Conservation (phyloP, 2,329 filamentous ascomycete species). For the Aureobasidium subglaciale region DNA sequence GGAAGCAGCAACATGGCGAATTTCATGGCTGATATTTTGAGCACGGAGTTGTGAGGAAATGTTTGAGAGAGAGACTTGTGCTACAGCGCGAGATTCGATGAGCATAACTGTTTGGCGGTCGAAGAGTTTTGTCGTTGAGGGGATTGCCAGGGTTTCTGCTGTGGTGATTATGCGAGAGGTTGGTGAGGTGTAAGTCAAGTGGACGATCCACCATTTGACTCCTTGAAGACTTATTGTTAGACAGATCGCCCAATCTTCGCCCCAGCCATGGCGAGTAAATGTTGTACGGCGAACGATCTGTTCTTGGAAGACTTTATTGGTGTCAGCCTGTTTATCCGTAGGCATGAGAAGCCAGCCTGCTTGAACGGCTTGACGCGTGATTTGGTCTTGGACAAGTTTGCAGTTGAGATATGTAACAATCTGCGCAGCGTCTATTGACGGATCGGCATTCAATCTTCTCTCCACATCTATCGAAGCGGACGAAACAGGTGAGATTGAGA, state of each 20-base stretch:
- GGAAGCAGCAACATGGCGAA: not conserved
- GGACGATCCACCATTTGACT: constrained; percentile 72
- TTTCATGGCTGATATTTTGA: constrained; percentile 20
- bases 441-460: constrained; percentile 56
- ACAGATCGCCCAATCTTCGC: constrained; percentile 62
- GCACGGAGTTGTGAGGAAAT: constrained; percentile 22
- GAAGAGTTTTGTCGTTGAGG: not conserved
- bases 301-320: constrained; percentile 55
- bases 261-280: constrained; percentile 67
- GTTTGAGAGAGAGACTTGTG: constrained; percentile 26
- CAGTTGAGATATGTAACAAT: constrained; percentile 58
- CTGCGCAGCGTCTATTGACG: constrained; percentile 50
- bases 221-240: constrained; percentile 63
- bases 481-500: constrained; percentile 57
- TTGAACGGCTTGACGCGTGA: constrained; percentile 53
- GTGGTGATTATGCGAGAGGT: constrained; percentile 18
- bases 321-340: constrained; percentile 43
- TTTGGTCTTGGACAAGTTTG: constrained; percentile 53
- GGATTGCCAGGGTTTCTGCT: constrained; percentile 17
- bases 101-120: constrained; percentile 22
- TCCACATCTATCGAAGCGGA: constrained; percentile 47
- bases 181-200: constrained; percentile 43
- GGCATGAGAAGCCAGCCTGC: constrained; percentile 56
- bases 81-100: constrained; percentile 34
- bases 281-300: constrained; percentile 60